Evolutionary conservation across 345 rosid genomes (phyloP), one percentile per base, ranked within the genome.

Genomic region (Citrus reticulata): DNA sequence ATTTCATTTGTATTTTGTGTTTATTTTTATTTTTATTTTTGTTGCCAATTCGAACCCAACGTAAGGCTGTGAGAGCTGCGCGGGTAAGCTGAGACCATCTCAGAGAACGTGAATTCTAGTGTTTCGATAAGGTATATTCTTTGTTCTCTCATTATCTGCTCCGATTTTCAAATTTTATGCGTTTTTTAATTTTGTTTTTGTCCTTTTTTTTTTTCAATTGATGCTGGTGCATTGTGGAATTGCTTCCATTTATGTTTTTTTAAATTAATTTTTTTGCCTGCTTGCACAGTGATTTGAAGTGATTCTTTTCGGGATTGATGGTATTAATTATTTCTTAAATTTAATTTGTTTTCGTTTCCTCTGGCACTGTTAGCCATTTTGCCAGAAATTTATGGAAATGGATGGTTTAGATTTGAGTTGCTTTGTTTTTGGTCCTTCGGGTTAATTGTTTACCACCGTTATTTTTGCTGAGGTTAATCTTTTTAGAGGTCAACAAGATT

Each of bases 71-170:
- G 79, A 67, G 64, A 54, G 69, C 42, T 62, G 77, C 19, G 72
- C 79, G 73, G 73, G 79, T 55, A 32, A 42, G 64, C 73, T 7
- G 32, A 76, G 72, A 54, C 72, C 20, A 35, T 54, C 65, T 66
- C 55, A 25, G 55, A 37, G 32, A 10, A 66, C 79, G 55, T n/a
- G 54, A 54, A 66, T n/a, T 54, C 72, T 54, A 51, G 79, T 72
- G 72, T 54, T 76, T 66, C 79, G 22, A 34, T 76, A 67, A 66
- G 73, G 73, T 76, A 27, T 7, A 7, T 76, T 67, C 72, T 54
- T 24, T 61, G 8, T 76, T 67, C 72, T 54, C 35, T 61, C 20
- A 67, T 67, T 51, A 32, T 66, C 32, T 66, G 22, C 55, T 35
- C 22, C 3, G 22, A 9, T 71, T 71, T 70, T 55, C 13, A 25